phyloP scores from a whole-genome alignment of 140 eudicot species.

The Cichorium intybus region DNA sequence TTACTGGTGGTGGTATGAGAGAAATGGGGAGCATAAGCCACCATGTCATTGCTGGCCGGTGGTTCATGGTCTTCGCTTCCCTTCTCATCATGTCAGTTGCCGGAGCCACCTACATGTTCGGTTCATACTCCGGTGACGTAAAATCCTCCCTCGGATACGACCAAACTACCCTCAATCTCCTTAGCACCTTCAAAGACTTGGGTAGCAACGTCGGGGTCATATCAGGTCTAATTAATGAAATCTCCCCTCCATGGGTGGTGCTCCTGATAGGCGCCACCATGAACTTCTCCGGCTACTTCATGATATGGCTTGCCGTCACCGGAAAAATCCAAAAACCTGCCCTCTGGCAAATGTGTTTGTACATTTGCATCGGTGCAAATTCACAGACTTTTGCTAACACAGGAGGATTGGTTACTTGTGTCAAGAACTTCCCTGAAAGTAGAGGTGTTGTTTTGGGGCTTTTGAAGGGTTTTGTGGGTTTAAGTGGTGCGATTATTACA shows the following conservation, averaged over 20 bases:
- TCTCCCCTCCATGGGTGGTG: constrained; percentile 34
- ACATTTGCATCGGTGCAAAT: constrained; percentile 28
- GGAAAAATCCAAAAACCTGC: constrained; percentile 13
- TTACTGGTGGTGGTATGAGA: constrained; percentile 6
- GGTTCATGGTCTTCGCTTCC: constrained; percentile 41
- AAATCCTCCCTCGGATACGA: constrained; percentile 33
- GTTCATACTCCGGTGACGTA: constrained; percentile 32
- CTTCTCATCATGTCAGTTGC: constrained; percentile 39
- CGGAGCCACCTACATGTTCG: constrained; percentile 39
- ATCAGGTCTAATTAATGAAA: constrained; percentile 31
- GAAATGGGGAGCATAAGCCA: constrained; percentile 18
- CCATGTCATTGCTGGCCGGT: constrained; percentile 33
- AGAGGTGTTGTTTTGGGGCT: constrained; percentile 33
- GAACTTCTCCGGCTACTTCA: constrained; percentile 31
- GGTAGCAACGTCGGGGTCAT: constrained; percentile 22
- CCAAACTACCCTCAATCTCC: constrained; percentile 33
- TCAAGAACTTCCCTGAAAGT: constrained; percentile 29
- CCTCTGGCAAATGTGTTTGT: constrained; percentile 33
- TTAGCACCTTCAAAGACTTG: constrained; percentile 29
- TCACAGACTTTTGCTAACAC: constrained; percentile 32
- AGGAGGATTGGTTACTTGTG: constrained; percentile 26
- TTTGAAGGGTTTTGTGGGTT: constrained; percentile 31
- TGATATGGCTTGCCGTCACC: constrained; percentile 35
- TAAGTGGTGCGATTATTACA: constrained; percentile 32
- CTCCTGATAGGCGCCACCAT: constrained; percentile 27